Base-by-base conservation (phyloP, 2,329 filamentous ascomycete genomes). In the Ascochyta clinopodiicola region DNA sequence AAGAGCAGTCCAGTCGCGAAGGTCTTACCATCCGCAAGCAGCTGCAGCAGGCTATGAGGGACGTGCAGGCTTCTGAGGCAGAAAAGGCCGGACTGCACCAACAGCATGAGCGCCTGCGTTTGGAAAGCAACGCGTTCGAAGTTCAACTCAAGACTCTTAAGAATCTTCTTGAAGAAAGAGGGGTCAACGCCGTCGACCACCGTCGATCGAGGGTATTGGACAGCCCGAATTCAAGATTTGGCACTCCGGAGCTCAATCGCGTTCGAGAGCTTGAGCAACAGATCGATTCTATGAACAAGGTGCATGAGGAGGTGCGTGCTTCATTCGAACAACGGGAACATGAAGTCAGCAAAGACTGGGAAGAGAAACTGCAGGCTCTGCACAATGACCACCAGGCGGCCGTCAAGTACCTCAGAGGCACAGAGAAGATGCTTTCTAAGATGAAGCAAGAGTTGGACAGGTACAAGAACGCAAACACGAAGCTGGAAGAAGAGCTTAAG, bases 301-400 rank as follows among this genome's bases (percentile, higher is more conserved):
- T 90, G 1, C 92, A 97, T 60, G 92, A 97, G 58, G 93, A 98
- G 71, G 86, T 91, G 42, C 95, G 91, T 73, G 80, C 86, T 53
- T 84, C 84, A 3, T 92, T 92, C 61, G 91, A 95, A 58, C 81
- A 85, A 32, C 90, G 94, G 50, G 88, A 91, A 57, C 89, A 95
- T 65, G 91, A 96, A 69, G 89, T 92, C n/a, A 94, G 96, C 73
- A 84, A 87, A 51, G 86, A 90, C 42, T 98, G 96, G 78, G 90
- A 93, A 59, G 93, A 97, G 74, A 97, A 97, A 76, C 83, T 99
- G 47, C 86, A 91, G 56, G 93, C 96, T 72, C 86, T 99, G 29
- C 93, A 98, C 77, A 96, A 93, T 72, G 95, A 99, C 75, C 97
- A 99, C 74, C 92, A 97, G 76, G 96, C 95, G 37, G 94, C 95